Evolutionary conservation across 805 yeast species (phyloP).

Genomic region (Candida suzukii): DNA sequence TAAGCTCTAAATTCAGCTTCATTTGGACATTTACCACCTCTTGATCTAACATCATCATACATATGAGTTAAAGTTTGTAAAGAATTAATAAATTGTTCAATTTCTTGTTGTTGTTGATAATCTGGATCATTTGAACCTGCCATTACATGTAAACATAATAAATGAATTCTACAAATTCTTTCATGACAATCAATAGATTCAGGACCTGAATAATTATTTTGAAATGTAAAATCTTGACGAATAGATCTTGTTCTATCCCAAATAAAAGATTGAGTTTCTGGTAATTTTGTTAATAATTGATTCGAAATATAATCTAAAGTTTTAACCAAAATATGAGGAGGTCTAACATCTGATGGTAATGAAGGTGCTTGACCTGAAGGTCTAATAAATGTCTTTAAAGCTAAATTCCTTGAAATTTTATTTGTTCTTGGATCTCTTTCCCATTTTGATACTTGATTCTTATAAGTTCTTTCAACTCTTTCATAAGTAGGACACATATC

Average conservation of each 20-base stretch:
- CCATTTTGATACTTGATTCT: conserved; percentile 73
- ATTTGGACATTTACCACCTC: conserved; percentile 64
- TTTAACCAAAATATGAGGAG: conserved; percentile 65
- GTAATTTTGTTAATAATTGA: conserved; percentile 55
- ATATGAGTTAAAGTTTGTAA: conserved; percentile 83
- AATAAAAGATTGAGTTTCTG: conserved; percentile 80
- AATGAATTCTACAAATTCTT: conserved; percentile 81
- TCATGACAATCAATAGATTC: conserved; percentile 94
- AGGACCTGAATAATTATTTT: conserved; percentile 86
- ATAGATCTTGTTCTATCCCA: conserved; percentile 98
- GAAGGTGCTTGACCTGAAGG: conserved; percentile 99
- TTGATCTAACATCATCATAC: conserved; percentile 69
- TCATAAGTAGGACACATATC: conserved; percentile 97
- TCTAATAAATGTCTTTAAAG: conserved; percentile 88
- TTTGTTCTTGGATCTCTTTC: conserved; percentile 64
- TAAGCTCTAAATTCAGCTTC: conserved; percentile 94
- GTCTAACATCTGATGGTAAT: conserved; percentile 93
- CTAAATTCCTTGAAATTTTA: conserved; percentile 49
- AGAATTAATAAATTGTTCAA: conserved; percentile 90
- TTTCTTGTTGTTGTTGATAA: conserved; percentile 89
- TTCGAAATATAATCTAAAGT: conserved; percentile 70
- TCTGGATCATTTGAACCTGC: conserved; percentile 58
- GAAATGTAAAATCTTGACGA: conserved; percentile 94
- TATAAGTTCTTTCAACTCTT: conserved; percentile 78
- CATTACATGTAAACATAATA: conserved; percentile 79